Base-by-base conservation (phyloP, 2,329 filamentous ascomycete genomes). In the Cytospora chrysosperma region DNA sequence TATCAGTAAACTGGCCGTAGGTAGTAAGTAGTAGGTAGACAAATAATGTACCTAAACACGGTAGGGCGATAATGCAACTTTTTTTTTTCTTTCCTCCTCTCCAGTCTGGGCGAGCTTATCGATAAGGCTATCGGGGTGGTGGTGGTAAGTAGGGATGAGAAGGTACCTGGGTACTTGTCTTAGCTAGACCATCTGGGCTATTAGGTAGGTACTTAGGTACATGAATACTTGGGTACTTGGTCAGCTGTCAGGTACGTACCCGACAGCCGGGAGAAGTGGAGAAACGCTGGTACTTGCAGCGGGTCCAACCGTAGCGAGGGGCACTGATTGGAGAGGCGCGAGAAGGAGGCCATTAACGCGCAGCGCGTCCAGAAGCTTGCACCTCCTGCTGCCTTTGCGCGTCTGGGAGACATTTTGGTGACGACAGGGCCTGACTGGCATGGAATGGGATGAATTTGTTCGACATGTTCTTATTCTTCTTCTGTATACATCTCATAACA, bases 301-400 rank as follows among this genome's bases (percentile, higher is more conserved):
- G 59, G 59, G 19, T 55, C 37, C 60, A 57, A 37, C 19, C 52
- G 47, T 49, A 63, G 40, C 61, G 37, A 24, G 32, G 12, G 21
- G 53, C 58, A 27, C 6, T 53, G 54, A 47, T 60, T 63, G 56
- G 57, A 30, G 51, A 59, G 54, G 28, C 34, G 30, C 54, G 21
- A 21, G 37, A 49, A 19, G 26, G 52, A 32, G 34, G n/a, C 51
- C 59, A 61, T 61, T 56, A 47, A 61, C 59, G 55, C 59, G 59
- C 26, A 49, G 32, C 59, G 59, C 59, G 59, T 61, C 21, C 59
- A 34, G 28, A 37, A 56, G 27, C 19, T 10, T 24, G 9, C 19
- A n/a, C 43, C 24, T 6, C 43, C 24, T 24, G 43, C n/a, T n/a
- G 9, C 37, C 24, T 55, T 32, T 55, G 51, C 59, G 52, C 51